Evolutionary conservation across 192 early-diverging fungal species (phyloP).

Genomic region (Pilobolus umbonatus): DNA sequence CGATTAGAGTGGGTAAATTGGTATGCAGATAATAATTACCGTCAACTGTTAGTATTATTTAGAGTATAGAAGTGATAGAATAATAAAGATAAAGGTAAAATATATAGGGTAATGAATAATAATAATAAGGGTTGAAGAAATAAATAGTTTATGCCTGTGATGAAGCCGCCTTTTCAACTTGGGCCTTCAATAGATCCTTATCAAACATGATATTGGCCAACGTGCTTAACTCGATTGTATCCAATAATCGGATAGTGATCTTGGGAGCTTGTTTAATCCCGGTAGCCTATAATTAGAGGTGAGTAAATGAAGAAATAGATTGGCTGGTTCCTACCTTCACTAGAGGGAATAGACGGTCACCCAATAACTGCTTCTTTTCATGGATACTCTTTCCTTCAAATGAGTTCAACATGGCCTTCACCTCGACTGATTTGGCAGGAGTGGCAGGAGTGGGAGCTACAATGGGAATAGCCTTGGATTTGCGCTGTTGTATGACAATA

Average conservation of each 20-base stretch:
- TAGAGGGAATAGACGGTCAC: conserved; percentile 36
- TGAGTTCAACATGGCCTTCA: conserved; percentile 12
- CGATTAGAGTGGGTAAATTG: no score
- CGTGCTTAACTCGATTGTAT: conserved; percentile 33
- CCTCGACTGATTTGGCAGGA: background rate
- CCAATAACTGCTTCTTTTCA: conserved; percentile 40
- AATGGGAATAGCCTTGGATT: conserved; percentile 32
- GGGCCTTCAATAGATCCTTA: conserved; percentile 20
- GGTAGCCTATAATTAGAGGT: conserved; percentile 14
- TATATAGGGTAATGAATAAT: no score
- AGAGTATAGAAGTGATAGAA: no score
- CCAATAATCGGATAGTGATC: conserved; percentile 37
- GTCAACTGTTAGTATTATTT: no score
- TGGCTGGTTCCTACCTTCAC: conserved; percentile 30
- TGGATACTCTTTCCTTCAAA: conserved; percentile 27
- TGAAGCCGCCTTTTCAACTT: conserved; percentile 23
- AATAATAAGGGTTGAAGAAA: no score
- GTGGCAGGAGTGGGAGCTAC: conserved; percentile 21
- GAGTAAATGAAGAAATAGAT: background rate
- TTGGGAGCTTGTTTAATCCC: conserved; percentile 34
- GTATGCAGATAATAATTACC: no score
- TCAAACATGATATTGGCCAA: conserved; percentile 40
- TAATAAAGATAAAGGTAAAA: no score
- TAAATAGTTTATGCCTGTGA: no score
- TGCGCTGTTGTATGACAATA: conserved; percentile 16